Percentiles rank a stretch among this genome's conserved stretches.
These are phyloP conservation scores for Gillenia trifoliata DNA, from an alignment of 306 rosid species.

Conservation along the genomic window DNA sequence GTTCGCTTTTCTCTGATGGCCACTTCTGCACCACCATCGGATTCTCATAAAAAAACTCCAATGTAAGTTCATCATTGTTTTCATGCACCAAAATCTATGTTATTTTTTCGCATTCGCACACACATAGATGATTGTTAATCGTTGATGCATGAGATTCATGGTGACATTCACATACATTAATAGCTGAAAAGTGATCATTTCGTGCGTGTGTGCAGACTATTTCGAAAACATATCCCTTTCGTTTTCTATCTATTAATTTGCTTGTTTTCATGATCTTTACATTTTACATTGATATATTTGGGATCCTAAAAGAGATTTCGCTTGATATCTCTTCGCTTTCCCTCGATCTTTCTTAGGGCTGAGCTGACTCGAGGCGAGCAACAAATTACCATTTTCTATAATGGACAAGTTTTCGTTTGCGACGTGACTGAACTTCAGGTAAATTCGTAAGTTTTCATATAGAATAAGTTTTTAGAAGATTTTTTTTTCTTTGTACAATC, in stretches of 20 bases:
- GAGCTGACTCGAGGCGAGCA: neutral
- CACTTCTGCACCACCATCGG: neutral
- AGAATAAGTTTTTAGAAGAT: no score
- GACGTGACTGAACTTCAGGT: conserved; percentile 35
- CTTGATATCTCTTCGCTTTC: neutral
- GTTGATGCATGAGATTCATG: neutral
- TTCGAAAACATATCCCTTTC: neutral
- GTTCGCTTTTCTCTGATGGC: neutral
- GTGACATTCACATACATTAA: neutral
- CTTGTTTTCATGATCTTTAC: neutral
- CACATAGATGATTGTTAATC: neutral
- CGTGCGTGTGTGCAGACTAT: neutral
- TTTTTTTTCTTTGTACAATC: no score
- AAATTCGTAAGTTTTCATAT: no score
- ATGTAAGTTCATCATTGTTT: neutral
- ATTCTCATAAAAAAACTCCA: neutral
- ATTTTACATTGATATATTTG: neutral
- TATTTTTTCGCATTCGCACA: neutral
- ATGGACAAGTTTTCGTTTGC: conserved; percentile 13
- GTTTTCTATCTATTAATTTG: neutral
- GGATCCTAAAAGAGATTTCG: neutral
- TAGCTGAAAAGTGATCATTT: neutral
- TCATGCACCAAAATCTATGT: neutral
- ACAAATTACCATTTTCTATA: conserved; percentile 12
- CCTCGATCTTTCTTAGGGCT: conserved; percentile 1